Conservation (phyloP, 805 yeast genomes). For the Candida wancherniae region DNA sequence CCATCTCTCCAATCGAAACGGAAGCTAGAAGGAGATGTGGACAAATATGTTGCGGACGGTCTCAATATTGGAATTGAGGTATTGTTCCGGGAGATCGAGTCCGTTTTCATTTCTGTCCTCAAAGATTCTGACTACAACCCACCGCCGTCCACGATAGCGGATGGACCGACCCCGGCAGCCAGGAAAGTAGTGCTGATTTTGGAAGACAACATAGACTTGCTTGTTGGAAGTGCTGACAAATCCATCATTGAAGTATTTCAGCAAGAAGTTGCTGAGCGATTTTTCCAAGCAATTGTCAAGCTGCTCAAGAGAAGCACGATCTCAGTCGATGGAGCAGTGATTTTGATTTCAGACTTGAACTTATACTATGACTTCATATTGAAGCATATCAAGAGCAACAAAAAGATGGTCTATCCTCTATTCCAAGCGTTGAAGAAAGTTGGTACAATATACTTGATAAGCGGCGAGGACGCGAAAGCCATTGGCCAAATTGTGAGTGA, state of each 20-base stretch:
- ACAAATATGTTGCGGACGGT: conserved; percentile 89
- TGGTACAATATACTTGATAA: conserved; percentile 76
- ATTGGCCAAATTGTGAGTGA: conserved; percentile 81
- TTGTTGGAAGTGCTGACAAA: conserved; percentile 81
- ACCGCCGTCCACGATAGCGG: conserved; percentile 13
- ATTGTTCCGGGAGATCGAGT: conserved; percentile 74
- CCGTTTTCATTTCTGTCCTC: conserved; percentile 50
- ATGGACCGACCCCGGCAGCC: conserved; percentile 59
- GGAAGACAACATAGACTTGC: conserved; percentile 63
- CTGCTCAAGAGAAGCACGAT: conserved; percentile 67
- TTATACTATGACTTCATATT: conserved; percentile 66
- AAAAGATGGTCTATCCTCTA: conserved; percentile 66
- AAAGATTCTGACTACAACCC: conserved; percentile 63
- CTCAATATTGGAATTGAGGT: conserved; percentile 89
- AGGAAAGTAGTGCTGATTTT: conserved; percentile 55
- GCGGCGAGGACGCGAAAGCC: conserved; percentile 70
- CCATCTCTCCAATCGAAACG: conserved; percentile 76
- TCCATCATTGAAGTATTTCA: conserved; percentile 87
- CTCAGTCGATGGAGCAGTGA: conserved; percentile 78
- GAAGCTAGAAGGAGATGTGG: conserved; percentile 73
- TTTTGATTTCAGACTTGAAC: conserved; percentile 77
- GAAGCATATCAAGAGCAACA: conserved; percentile 45
- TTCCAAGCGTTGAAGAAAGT: conserved; percentile 78
- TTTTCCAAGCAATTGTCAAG: conserved; percentile 71
- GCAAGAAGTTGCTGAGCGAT: conserved; percentile 87